A percentile compares a stretch with the other conserved stretches of the same genome.
phyloP scores from a whole-genome alignment of 1,139 yeast genomes.

The Suhomyces choctaworum region DNA sequence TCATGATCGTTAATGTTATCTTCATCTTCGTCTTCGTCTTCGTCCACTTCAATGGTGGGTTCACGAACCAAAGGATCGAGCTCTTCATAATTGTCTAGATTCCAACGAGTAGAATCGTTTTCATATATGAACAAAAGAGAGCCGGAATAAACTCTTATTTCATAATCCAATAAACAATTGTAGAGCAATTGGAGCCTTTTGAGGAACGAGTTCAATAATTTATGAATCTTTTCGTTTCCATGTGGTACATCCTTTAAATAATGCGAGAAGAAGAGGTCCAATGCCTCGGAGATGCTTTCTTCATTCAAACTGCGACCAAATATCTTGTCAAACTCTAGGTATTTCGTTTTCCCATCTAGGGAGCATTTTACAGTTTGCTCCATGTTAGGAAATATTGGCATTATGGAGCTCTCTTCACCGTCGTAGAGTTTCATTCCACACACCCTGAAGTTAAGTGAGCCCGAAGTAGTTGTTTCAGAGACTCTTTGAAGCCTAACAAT shows the following conservation, averaged over 20 bases:
- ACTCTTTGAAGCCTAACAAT: constrained; percentile 60
- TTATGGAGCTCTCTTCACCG: constrained; percentile 8
- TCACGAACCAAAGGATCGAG: constrained; percentile 41
- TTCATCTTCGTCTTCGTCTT: constrained; percentile 31
- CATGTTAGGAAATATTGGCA: constrained; percentile 15
- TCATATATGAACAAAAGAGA: constrained; percentile 78
- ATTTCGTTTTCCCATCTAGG: constrained; percentile 29
- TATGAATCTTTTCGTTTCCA: constrained; percentile 15
- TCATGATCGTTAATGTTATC: constrained; percentile 12
- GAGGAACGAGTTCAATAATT: constrained; percentile 42
- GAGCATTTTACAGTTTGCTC: constrained; percentile 15
- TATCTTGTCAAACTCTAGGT: constrained; percentile 58
- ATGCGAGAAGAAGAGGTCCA: constrained; percentile 52
- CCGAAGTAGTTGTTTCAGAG: constrained; percentile 73
- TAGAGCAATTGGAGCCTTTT: constrained; percentile 63
- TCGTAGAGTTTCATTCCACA: constrained; percentile 81
- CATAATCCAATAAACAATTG: constrained; percentile 61
- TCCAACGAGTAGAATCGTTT: constrained; percentile 57
- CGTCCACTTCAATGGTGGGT: constrained; percentile 21
- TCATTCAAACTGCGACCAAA: constrained; percentile 65
- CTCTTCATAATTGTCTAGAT: constrained; percentile 29
- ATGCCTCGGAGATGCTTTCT: constrained; percentile 47
- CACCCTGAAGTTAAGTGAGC: constrained; percentile 68
- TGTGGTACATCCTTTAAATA: constrained; percentile 9
- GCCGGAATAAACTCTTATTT: constrained; percentile 69